Evolutionary conservation across 2,329 filamentous ascomycete genomes (phyloP).

Genomic region (Aureobasidium leucospermi): DNA sequence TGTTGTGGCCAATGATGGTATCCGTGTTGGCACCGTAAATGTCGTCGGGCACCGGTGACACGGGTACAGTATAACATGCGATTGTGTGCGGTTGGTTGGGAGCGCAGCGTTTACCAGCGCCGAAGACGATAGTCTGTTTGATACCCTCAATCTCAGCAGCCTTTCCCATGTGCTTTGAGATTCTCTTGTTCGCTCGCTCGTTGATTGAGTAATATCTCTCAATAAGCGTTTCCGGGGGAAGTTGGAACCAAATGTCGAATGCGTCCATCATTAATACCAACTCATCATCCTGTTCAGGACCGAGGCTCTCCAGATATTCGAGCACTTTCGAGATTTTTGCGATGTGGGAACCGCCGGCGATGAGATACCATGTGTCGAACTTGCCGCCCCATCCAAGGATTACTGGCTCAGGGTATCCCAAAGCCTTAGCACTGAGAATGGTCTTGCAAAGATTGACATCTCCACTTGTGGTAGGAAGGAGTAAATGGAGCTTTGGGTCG

Average conservation of each 20-base stretch:
- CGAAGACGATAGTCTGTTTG: conserved; percentile 49
- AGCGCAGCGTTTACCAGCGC: conserved; percentile 47
- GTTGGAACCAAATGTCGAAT: conserved; percentile 57
- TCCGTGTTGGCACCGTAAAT: conserved; percentile 43
- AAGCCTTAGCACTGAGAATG: conserved; percentile 19
- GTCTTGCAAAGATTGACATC: conserved; percentile 29
- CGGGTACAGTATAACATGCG: conserved; percentile 46
- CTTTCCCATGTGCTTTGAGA: conserved; percentile 31
- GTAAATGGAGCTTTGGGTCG: conserved; percentile 41
- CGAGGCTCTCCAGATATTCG: conserved; percentile 23
- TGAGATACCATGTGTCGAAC: background rate
- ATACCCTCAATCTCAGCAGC: conserved; percentile 29
- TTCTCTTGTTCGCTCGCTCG: conserved; percentile 33
- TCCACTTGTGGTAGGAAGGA: conserved; percentile 43
- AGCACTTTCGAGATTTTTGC: conserved; percentile 23
- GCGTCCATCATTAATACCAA: conserved; percentile 58
- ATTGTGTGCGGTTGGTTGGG: conserved; percentile 35
- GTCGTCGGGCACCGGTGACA: conserved; percentile 43
- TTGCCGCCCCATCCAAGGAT: conserved; percentile 20
- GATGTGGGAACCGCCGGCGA: conserved; percentile 17
- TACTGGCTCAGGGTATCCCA: conserved; percentile 21
- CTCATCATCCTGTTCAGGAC: conserved; percentile 34
- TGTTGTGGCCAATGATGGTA: conserved; percentile 34
- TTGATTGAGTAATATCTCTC: conserved; percentile 48
- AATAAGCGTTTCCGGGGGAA: conserved; percentile 57